Base-by-base conservation (phyloP, 352 stramenopile genomes). In the Globisporangium polare region DNA sequence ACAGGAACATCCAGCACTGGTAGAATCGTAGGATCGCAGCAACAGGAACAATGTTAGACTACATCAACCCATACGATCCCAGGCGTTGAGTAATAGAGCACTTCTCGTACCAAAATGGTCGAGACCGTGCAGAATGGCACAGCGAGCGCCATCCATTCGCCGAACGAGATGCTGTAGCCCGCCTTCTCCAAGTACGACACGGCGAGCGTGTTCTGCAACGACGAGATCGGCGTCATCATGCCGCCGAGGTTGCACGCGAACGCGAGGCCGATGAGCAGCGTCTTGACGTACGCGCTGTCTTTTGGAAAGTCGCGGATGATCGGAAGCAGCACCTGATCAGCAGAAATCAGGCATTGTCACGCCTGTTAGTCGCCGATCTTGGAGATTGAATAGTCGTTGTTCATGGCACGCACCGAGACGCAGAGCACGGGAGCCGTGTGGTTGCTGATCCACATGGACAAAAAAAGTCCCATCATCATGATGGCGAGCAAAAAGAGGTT, bases 381-480 rank as follows among this genome's bases (percentile, higher is more conserved):
- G 13, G 15, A n/a, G 15, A 8, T 5, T 4, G n/a, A 46, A 22
- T 12, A 17, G 10, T 22, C 18, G 18, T 22, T 22, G 6, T 10
- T 50, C 17, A 35, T 33, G 15, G 1, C 27, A 57, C 76, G 31
- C 58, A 97, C 88, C 63, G 88, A 96, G 2, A 97, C 86, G 59
- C 90, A 97, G n/a, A 97, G 74, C 46, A 97, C 90, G 5, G 91
- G 90, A 7, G 91, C 90, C 1, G 91, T 97, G 77, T 97, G 90
- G 76, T 97, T 97, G 58, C 79, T 95, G 68, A 97, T 97, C 88
- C 90, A 96, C 86, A 96, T 97, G 12, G 89, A 97, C 6, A 97
- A 63, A 63, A 97, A 96, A 22, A 97, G 66, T 17, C 90, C 91
- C 87, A 97, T 96, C 52, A 97, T 74, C 91, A 97, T 97, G 61